Conservation (phyloP, 805 yeast genomes). For the Yarrowia osloensis region DNA sequence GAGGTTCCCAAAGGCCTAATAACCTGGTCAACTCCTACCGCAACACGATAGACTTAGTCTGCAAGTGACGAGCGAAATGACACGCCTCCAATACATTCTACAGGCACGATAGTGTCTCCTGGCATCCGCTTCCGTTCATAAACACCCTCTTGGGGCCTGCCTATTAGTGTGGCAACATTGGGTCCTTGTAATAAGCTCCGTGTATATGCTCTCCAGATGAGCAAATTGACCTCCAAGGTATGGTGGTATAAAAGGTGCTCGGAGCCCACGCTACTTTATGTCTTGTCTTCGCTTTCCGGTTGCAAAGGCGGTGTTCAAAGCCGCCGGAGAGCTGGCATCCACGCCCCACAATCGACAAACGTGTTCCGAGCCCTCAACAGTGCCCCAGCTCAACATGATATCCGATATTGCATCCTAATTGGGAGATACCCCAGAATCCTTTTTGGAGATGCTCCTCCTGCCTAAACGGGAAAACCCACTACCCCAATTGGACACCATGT, state of each 20-base stretch:
- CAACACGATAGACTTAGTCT: too few relatives aligned
- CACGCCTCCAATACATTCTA: too few relatives aligned
- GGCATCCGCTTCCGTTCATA: neutral
- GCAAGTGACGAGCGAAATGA: too few relatives aligned
- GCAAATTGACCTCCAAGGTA: constrained; percentile 32
- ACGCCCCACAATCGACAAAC: neutral
- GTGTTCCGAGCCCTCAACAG: neutral
- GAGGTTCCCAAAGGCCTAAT: too few relatives aligned
- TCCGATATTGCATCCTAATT: neutral
- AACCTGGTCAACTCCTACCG: too few relatives aligned
- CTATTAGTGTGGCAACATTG: neutral
- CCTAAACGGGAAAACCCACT: neutral
- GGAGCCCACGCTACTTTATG: neutral
- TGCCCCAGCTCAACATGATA: neutral
- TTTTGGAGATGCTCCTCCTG: neutral
- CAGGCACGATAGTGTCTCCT: too few relatives aligned
- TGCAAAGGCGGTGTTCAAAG: too few relatives aligned
- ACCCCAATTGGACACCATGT: neutral
- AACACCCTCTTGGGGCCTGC: neutral
- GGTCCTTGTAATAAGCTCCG: neutral
- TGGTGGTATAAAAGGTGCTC: constrained; percentile 11
- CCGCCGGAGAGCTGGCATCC: neutral
- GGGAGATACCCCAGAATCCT: neutral
- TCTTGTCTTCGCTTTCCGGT: neutral
- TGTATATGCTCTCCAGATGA: constrained; percentile 12